phyloP scores from a whole-genome alignment of 225 moss, liverwort and hornwort species.

The Anthoceros angustus region DNA sequence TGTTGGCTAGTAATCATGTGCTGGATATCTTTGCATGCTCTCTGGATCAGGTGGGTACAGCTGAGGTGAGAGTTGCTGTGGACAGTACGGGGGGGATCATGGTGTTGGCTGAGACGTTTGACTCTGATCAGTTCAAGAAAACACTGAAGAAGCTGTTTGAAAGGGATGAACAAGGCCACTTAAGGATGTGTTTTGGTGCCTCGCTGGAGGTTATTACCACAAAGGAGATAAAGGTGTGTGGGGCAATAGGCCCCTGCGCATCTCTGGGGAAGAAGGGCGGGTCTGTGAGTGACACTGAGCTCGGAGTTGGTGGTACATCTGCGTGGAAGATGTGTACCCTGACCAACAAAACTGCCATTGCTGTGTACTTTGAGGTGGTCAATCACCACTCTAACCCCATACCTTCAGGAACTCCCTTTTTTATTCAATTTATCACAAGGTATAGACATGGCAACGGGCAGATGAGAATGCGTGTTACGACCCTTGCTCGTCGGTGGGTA shows the following conservation, averaged over 20 bases:
- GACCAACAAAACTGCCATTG: conserved; percentile 58
- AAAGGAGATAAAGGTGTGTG: conserved; percentile 80
- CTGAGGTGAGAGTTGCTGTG: conserved; percentile 76
- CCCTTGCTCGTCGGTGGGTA: conserved; percentile 83
- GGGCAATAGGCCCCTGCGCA: conserved; percentile 83
- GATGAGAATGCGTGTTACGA: conserved; percentile 68
- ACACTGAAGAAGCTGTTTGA: conserved; percentile 62
- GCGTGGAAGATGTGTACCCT: conserved; percentile 86
- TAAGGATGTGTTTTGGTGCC: conserved; percentile 71
- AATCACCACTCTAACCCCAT: conserved; percentile 95
- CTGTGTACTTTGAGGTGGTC: conserved; percentile 82
- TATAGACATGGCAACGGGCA: conserved; percentile 75
- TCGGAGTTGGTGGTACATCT: conserved; percentile 78
- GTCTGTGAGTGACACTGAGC: conserved; percentile 75
- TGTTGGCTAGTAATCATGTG: conserved; percentile 61
- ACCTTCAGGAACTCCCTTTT: conserved; percentile 66
- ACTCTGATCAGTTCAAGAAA: conserved; percentile 84
- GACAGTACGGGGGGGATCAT: conserved; percentile 77
- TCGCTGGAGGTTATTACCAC: conserved; percentile 87
- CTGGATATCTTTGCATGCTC: conserved; percentile 95
- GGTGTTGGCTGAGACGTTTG: conserved; percentile 89
- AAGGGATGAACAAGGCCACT: conserved; percentile 52
- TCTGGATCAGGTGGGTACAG: conserved; percentile 84
- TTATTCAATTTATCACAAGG: conserved; percentile 83
- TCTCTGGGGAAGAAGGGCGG: conserved; percentile 68